Evolutionary conservation across 1,139 yeast species (phyloP), one percentile per base, ranked within the genome.

Genomic region (Pichia sp.): DNA sequence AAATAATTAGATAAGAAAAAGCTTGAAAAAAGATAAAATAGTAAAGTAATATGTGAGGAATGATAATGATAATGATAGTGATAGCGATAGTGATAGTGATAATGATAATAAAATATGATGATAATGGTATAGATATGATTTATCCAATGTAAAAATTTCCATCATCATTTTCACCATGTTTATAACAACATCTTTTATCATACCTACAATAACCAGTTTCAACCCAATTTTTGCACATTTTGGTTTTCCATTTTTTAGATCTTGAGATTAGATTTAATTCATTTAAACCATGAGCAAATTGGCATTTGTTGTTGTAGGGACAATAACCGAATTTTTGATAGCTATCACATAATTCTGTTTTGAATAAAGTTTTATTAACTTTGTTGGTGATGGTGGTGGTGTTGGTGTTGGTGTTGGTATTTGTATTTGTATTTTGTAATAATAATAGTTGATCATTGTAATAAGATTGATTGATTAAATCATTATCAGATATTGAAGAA

Each of bases 101-200:
- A n/a, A n/a, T n/a, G n/a, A n/a, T n/a, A n/a, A n/a, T n/a, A n/a
- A n/a, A n/a, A n/a, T n/a, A n/a, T n/a, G n/a, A n/a, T n/a, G n/a
- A n/a, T n/a, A n/a, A n/a, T n/a, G n/a, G n/a, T n/a, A n/a, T n/a
- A n/a, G n/a, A n/a, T n/a, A n/a, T n/a, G 6, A 31, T 31, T n/a
- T 10, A 14, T 34, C 14, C n/a, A 27, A 28, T 30, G 11, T 14
- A 29, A 6, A 30, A 13, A n/a, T 13, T 48, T 16, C 61, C 61
- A 42, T 51, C 53, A 51, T 61, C 64, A 39, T 50, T 58, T 45
- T 72, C 72, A 36, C 83, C 87, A 69, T 90, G 97, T 66, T 86
- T 87, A 73, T 90, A 90, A 65, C 96, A 88, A 69, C 97, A 90
- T 66, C 97, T 79, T 67, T 81, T 87, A 36, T 96, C 96, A 69